Base-by-base conservation (phyloP, 371 early-diverging fungal species). In the Apophysomyces trapeziformis region DNA sequence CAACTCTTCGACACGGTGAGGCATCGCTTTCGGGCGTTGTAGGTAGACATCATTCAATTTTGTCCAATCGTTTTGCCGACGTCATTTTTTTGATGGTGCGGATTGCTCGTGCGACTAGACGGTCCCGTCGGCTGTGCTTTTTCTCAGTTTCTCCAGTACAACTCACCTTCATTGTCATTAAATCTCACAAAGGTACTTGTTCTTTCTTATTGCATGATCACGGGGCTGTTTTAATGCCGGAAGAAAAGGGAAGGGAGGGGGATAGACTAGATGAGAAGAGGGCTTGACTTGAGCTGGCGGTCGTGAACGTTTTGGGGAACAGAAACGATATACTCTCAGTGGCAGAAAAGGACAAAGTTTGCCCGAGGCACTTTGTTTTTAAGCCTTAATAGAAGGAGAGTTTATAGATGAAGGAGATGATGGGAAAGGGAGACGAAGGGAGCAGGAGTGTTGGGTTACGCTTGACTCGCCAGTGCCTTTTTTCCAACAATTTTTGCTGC, bases 321-420 rank as follows among this genome's bases (percentile, higher is more conserved):
- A 9, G 21, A 50, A 9, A 21, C 21, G 21, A n/a, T 18, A 21
- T 26, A 7, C 54, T 50, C 9, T 50, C 9, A 21, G 21, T 16
- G 21, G 21, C n/a, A 16, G 21, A 21, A 47, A 14, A 47, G 18
- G 14, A 11, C 16, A 50, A 50, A 26, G 16, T 21, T 18, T 26
- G 21, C 54, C 54, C 54, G 54, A 50, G 21, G 21, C 21, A 50
- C 54, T 50, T 50, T 21, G 21, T 50, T 18, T 50, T 21, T 50
- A 50, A 16, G 54, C 8, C 21, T 50, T 16, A 21, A 50, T 50
- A 50, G 54, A 50, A 50, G 54, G 21, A 50, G 54, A 26, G 54
- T 21, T 50, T 50, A 26, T 50, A 50, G 54, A 50, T 50, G 54
- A 50, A 21, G 54, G 54, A 50, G 54, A 50, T 50, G 54, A 50